phyloP scores from a whole-genome alignment of 1,284 basidiomycete genomes.

The Neolentinus lepideus region DNA sequence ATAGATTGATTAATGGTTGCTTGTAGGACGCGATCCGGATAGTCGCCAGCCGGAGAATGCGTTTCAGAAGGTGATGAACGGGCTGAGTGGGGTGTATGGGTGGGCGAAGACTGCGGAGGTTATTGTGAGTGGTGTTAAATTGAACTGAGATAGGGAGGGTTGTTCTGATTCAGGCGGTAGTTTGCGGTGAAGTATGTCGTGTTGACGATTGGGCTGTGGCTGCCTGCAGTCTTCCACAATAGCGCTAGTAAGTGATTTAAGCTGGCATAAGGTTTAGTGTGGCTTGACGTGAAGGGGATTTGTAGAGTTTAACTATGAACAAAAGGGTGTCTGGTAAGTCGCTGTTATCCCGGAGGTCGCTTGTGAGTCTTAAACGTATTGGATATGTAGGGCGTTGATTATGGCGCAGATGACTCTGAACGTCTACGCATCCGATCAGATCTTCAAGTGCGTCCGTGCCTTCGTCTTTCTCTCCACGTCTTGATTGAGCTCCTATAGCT shows the following conservation, averaged over 20 bases:
- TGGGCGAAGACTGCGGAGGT: constrained; percentile 39
- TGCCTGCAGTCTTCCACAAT: constrained; percentile 38
- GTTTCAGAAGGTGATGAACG: constrained; percentile 29
- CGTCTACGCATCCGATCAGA: constrained; percentile 56
- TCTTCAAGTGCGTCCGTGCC: constrained; percentile 33
- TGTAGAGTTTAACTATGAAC: constrained; percentile 34
- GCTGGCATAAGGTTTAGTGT: background rate
- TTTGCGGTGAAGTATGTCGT: constrained; percentile 53
- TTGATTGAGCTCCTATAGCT: constrained; percentile 19
- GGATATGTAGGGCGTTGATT: constrained; percentile 44
- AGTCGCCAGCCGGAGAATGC: constrained; percentile 36
- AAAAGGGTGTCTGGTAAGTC: constrained; percentile 36
- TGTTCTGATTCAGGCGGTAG: constrained; percentile 15
- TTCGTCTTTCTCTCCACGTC: background rate
- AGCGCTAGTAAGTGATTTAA: constrained; percentile 33
- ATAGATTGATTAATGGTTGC: background rate
- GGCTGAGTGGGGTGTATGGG: constrained; percentile 26
- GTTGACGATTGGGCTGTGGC: constrained; percentile 48
- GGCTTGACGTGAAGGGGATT: too few relatives aligned
- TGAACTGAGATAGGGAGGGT: background rate
- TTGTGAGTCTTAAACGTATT: background rate
- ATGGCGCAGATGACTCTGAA: constrained; percentile 63
- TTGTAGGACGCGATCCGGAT: constrained; percentile 38
- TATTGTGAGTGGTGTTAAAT: constrained; percentile 23
- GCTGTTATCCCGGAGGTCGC: background rate